phyloP scores from a whole-genome alignment of 2,329 filamentous ascomycete genomes.

The Fusarium udum region DNA sequence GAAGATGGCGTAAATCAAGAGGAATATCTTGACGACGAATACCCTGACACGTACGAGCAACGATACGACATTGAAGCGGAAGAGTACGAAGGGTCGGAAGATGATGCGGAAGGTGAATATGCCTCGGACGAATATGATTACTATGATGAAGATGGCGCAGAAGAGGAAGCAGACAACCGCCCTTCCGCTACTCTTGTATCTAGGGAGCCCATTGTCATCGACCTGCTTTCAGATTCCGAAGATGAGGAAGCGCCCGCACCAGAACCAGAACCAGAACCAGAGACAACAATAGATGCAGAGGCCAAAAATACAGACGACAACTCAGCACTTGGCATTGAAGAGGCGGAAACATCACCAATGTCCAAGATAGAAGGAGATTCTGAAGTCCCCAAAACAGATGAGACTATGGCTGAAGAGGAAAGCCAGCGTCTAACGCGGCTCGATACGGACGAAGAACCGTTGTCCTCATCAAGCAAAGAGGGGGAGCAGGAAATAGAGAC shows the following conservation, averaged over 20 bases:
- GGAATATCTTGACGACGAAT: constrained; percentile 23
- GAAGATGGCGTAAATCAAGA: constrained; percentile 40
- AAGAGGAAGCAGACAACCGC: constrained; percentile 28
- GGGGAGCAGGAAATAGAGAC: background rate
- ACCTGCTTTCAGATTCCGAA: constrained; percentile 58
- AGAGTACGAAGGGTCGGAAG: constrained; percentile 43
- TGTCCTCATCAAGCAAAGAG: background rate
- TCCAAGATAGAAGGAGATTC: background rate
- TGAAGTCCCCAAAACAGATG: background rate
- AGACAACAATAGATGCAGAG: background rate
- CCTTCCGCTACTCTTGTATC: constrained; percentile 28
- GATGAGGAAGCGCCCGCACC: constrained; percentile 49
- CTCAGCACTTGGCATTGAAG: background rate
- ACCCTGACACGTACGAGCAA: constrained; percentile 32
- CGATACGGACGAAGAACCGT: background rate
- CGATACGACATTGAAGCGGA: constrained; percentile 23
- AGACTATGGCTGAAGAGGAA: constrained; percentile 1
- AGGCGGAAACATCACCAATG: background rate
- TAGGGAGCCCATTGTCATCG: constrained; percentile 56
- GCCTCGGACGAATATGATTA: constrained; percentile 43
- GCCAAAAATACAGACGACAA: background rate
- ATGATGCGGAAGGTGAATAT: constrained; percentile 43
- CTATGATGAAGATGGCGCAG: constrained; percentile 35
- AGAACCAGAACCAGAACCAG: background rate
- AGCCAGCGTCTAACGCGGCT: background rate